phyloP scores from a whole-genome alignment of 257 asterid genomes.

The Leptodermis oblonga region DNA sequence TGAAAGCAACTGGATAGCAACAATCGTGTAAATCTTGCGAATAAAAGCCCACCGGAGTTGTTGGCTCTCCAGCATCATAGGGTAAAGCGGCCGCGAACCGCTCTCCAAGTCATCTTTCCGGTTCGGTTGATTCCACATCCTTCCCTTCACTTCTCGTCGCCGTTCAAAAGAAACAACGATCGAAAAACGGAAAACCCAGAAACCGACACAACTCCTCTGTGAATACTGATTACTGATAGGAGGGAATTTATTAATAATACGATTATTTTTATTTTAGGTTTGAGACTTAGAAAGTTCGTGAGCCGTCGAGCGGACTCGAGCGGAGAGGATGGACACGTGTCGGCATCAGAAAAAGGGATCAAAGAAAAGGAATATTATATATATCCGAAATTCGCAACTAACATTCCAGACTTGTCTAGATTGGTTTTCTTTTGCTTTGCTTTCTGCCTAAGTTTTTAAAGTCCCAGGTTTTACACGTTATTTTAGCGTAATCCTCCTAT shows the following conservation, averaged over 20 bases:
- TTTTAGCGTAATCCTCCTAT: too few relatives aligned
- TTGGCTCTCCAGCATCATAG: conserved; percentile 50
- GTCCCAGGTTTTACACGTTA: too few relatives aligned
- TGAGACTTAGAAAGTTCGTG: not conserved
- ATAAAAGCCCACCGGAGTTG: conserved; percentile 58
- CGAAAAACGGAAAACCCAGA: not conserved
- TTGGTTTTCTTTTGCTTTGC: not conserved
- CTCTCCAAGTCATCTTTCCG: conserved; percentile 50
- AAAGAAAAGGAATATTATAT: not conserved
- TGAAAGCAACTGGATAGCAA: conserved; percentile 36
- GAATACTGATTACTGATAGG: not conserved
- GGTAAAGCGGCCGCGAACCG: conserved; percentile 38
- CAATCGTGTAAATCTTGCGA: conserved; percentile 49
- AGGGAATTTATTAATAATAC: too few relatives aligned
- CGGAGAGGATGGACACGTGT: not conserved
- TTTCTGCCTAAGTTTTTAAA: not conserved
- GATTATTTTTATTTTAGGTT: too few relatives aligned
- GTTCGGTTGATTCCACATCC: conserved; percentile 31
- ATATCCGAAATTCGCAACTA: not conserved
- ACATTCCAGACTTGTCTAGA: conserved; percentile 14
- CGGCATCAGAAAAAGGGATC: too few relatives aligned
- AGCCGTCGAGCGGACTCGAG: not conserved
- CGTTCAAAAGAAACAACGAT: not conserved
- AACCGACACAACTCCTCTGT: not conserved
- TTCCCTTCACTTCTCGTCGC: not conserved